A percentile compares a stretch with the other conserved stretches of the same genome.
These are phyloP conservation scores for Melampsora larici-populina DNA, from an alignment of 1,284 basidiomycete species.

Conservation along the genomic window DNA sequence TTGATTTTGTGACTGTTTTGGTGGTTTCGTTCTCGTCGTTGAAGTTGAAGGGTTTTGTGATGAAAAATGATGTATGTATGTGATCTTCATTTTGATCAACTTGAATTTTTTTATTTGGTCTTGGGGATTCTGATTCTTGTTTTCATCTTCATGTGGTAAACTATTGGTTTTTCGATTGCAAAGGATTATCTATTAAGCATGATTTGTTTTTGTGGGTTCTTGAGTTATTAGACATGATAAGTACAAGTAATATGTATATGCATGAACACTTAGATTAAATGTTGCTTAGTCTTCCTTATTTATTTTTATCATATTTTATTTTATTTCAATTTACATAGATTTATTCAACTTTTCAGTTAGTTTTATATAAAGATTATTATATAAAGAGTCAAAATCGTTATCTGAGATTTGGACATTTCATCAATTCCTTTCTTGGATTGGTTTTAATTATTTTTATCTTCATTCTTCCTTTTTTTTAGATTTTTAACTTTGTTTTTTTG, in stretches of 20 bases:
- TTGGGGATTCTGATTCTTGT: no score
- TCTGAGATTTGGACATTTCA: background rate
- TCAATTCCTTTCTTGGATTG: background rate
- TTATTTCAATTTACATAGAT: background rate
- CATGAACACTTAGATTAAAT: background rate
- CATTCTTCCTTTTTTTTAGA: conserved; percentile 6
- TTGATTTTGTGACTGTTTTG: no score
- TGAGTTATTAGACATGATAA: background rate
- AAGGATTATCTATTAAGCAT: no score
- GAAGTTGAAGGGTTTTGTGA: no score
- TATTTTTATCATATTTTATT: conserved; percentile 4
- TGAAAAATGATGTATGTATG: no score
- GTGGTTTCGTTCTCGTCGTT: no score
- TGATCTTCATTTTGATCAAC: no score
- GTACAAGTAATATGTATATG: background rate
- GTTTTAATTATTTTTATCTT: background rate
- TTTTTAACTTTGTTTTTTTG: conserved; percentile 2
- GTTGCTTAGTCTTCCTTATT: background rate
- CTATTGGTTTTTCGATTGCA: no score
- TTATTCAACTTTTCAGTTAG: background rate
- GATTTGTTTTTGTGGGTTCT: no score
- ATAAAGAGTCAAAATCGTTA: background rate
- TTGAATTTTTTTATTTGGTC: no score
- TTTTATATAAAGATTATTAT: background rate
- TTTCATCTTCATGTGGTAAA: no score